phyloP scores from a whole-genome alignment of 768 basidiomycete genomes.

The Botryobasidium botryosum region DNA sequence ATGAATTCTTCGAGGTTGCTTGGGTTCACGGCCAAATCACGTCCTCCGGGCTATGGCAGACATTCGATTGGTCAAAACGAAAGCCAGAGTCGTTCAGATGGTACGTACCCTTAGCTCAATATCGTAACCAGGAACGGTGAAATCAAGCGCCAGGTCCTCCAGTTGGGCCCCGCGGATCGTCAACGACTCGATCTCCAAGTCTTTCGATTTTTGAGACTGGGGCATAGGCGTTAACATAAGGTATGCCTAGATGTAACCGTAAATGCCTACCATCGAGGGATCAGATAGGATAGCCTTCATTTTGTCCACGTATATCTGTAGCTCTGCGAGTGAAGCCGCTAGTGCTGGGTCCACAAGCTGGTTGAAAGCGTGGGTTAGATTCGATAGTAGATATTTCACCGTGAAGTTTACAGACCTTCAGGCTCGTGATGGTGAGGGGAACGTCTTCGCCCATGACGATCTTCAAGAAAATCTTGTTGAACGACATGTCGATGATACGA shows the following conservation, averaged over 20 bases:
- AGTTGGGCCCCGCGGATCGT: slow-evolving; percentile 47
- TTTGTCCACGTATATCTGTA: slow-evolving; percentile 34
- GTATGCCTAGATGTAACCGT: neutral
- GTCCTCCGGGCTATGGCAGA: slow-evolving; percentile 48
- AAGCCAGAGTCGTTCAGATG: slow-evolving; percentile 4
- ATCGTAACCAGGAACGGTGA: slow-evolving; percentile 90
- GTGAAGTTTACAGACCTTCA: slow-evolving; percentile 44
- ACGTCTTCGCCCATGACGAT: slow-evolving; percentile 76
- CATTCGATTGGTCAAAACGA: neutral
- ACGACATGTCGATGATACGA: slow-evolving; percentile 86
- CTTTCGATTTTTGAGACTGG: slow-evolving; percentile 14
- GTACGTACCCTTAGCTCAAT: slow-evolving; percentile 67
- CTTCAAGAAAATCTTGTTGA: slow-evolving; percentile 92
- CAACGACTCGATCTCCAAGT: slow-evolving; percentile 24
- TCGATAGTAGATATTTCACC: no score
- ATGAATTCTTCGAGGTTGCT: slow-evolving; percentile 86
- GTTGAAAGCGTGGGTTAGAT: neutral
- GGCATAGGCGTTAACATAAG: slow-evolving; percentile 7
- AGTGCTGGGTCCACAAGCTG: slow-evolving; percentile 74
- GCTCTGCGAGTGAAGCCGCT: slow-evolving; percentile 67
- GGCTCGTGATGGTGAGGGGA: slow-evolving; percentile 62
- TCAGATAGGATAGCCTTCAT: slow-evolving; percentile 32
- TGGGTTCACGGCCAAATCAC: slow-evolving; percentile 62
- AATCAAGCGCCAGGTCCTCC: slow-evolving; percentile 85
- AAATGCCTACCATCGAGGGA: slow-evolving; percentile 16